Base-by-base conservation (phyloP, 129 eudicot genomes). In the Artemisia tridentata region DNA sequence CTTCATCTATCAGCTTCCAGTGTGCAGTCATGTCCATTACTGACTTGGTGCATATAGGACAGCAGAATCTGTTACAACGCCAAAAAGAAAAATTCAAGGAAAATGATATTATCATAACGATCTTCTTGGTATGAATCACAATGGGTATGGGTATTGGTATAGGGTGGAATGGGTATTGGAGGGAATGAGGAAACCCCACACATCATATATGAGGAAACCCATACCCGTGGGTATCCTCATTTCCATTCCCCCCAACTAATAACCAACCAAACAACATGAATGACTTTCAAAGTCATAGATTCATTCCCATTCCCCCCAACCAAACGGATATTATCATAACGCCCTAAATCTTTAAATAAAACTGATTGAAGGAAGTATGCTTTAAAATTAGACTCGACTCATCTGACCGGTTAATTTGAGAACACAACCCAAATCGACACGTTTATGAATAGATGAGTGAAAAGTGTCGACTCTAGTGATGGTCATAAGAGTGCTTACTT, bases 1-100 rank as follows among this genome's bases (percentile, higher is more conserved):
- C 99, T 55, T 95, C 95, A 72, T 95, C 99, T 47, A 90, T 88
- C 83, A 80, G 78, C 84, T 88, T 88, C 99, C 97, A 95, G 9
- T 84, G 70, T 81, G 83, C 68, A 1, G 99, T 85, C 99, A 95
- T 95, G 85, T 95, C 99, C 71, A 81, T 82, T 63, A 86, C 66
- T 0, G 99, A 88, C 56, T 79, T 95, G 23, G 99, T 84, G 82
- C 99, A 95, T 67, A 95, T 86, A 1, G 99, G 97, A 71, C 99
- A 95, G 75, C 92, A 86, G 65, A 77, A 95, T 78, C 99, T 95
- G 80, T 52, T 65, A 14, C 72, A 43, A 56, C 3, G 7, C 21
- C 12, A 0, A 53, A 80, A 31, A 19, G 23, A 21, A 21, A 45
- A 23, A 38, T 11, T 38, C 45, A 1, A 7, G 10, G 0, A 2